Evolutionary conservation across 805 yeast genomes (phyloP), one percentile per base, ranked within the genome.

Genomic region (Teunomyces gatunensis): DNA sequence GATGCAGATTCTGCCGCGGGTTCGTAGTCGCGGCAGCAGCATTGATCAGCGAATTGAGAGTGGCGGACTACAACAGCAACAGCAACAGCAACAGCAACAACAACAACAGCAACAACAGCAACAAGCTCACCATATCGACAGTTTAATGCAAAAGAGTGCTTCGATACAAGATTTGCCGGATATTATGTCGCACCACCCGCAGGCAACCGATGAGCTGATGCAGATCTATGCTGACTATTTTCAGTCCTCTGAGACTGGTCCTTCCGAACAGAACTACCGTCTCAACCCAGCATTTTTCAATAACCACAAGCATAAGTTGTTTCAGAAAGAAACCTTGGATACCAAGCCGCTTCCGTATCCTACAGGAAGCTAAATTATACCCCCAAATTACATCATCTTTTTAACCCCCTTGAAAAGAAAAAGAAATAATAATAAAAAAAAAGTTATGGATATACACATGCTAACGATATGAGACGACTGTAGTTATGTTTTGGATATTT

Each of bases 231-330:
- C 11, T n/a, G 15, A 21, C 29, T 23, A 37, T n/a, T 20, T 44
- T 45, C 17, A 34, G 18, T 13, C 11, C 36, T 5, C 30, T 25
- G 27, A 25, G 27, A 2, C 27, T 15, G 30, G 39, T 25, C 11
- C 11, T 32, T 15, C 36, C 17, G 33, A 34, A 12, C 25, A 5
- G 11, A 27, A 47, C 20, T 47, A 37, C 37, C 47, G 47, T 25
- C 45, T 47, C 33, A 44, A 45, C 17, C 44, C 47, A 6, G 40
- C 37, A 3, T 47, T 47, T 27, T 44, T 47, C 39, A 39, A 27
- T 42, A 42, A 50, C 20, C 45, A 50, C 44, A 50, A 47, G 37
- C 45, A 50, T 32, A 44, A 47, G 33, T 36, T 50, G 28, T 47
- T 50, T 30, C 43, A 49, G 6, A 35, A 40, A 15, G 39, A 44